Percentiles rank a stretch among this genome's conserved stretches.
phyloP scores from a whole-genome alignment of 768 basidiomycete species.

The Tylopilus intermedius region DNA sequence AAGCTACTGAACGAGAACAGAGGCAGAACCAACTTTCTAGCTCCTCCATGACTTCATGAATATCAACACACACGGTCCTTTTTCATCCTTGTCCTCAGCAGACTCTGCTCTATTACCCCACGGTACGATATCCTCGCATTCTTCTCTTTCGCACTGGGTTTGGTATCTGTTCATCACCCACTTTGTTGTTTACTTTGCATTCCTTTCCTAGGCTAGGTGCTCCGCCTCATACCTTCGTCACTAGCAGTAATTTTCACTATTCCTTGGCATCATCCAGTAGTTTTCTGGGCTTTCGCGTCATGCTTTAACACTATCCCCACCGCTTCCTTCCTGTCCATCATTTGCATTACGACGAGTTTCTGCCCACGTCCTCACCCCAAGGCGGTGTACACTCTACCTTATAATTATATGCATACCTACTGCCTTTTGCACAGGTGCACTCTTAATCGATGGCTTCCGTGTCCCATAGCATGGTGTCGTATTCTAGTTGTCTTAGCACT shows the following conservation, averaged over 20 bases:
- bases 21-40: constrained; percentile 24
- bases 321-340: constrained; percentile 16
- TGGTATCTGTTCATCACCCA: constrained; percentile 20
- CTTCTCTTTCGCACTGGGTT: constrained; percentile 18
- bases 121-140: constrained; percentile 27
- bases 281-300: constrained; percentile 19
- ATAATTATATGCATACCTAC: constrained; percentile 33
- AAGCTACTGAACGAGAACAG: constrained; percentile 63
- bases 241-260: constrained; percentile 28
- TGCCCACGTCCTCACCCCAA: constrained; percentile 19
- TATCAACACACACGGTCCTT: constrained; percentile 17
- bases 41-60: constrained; percentile 29
- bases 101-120: constrained; percentile 23
- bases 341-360: constrained; percentile 26
- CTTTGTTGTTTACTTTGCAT: constrained; percentile 21
- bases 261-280: constrained; percentile 28
- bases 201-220: constrained; percentile 15
- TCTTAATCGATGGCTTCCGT: constrained; percentile 24
- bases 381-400: constrained; percentile 34
- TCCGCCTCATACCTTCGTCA: constrained; percentile 26
- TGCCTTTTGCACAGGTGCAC: constrained; percentile 28
- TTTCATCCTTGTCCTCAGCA: constrained; percentile 13
- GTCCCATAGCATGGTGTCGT: constrained; percentile 20
- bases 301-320: constrained; percentile 25
- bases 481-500: constrained; percentile 3